Evolutionary conservation across 2,329 filamentous ascomycete genomes (phyloP), one percentile per base, ranked within the genome.

Genomic region (Ophiostoma perfectum): DNA sequence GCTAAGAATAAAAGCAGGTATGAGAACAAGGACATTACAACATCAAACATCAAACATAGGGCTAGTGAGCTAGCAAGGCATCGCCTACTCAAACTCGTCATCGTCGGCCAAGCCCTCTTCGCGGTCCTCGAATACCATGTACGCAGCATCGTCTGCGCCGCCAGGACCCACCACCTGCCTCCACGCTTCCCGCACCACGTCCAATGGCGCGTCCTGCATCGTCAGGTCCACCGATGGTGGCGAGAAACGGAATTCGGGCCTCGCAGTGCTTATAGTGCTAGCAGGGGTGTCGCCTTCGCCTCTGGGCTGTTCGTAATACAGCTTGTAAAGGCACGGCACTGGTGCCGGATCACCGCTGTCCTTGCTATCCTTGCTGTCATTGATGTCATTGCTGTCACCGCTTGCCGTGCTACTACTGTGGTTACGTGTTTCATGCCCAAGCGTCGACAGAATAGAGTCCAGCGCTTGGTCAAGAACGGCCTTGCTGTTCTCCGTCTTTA

Each of bases 61-160:
- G 49, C 49, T 18, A 18, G 18, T 16, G 47, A 5, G 16, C 7
- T n/a, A 52, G 16, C 16, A 52, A 8, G 11, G n/a, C 47, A 58
- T 16, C 45, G 9, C 47, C 16, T 42, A 72, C n/a, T 69, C 68
- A 16, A 69, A 69, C 41, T 62, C 66, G 16, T 65, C 62, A 5
- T 72, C 68, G 49, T 86, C 84, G 68, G 90, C 87, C 44, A 84
- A 84, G 70, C 78, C 80, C 41, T 82, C 83, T 75, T 93, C 88
- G 38, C 92, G 84, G 70, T 95, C 90, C 65, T 89, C 85, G 76
- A 97, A 97, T 27, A 84, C 81, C 85, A 97, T 88, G 74, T 95
- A 97, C 62, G 84, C 78, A 39, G 71, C 66, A 27, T 70, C 66
- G 5, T 74, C 76, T 18, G 80, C 79, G 18, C 79, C 80, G 18